Conservation (phyloP, 805 yeast species). For the Kazachstania martiniae region DNA sequence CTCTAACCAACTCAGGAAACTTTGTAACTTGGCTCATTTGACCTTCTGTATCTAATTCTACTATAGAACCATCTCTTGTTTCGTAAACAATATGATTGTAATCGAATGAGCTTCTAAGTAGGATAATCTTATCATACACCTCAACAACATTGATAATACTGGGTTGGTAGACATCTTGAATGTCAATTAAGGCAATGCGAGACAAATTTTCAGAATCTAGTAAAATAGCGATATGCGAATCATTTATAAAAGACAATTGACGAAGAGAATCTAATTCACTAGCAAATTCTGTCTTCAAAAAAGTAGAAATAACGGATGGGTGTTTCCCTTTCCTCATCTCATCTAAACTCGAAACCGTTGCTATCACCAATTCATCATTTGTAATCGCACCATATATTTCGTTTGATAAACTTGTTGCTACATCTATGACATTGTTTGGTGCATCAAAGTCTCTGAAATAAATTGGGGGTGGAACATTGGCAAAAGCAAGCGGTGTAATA, state of each 20-base stretch:
- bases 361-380: slow-evolving; percentile 35
- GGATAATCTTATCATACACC: slow-evolving; percentile 39
- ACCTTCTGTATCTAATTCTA: slow-evolving; percentile 30
- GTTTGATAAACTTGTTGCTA: slow-evolving; percentile 54
- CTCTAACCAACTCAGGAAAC: slow-evolving; percentile 65
- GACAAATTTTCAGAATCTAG: slow-evolving; percentile 44
- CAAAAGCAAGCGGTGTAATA: slow-evolving; percentile 72
- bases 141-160: slow-evolving; percentile 33
- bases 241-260: slow-evolving; percentile 50
- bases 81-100: slow-evolving; percentile 45
- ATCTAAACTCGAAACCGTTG: slow-evolving; percentile 33
- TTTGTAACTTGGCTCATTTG: slow-evolving; percentile 30
- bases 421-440: slow-evolving; percentile 45
- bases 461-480: slow-evolving; percentile 94
- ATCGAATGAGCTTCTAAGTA: slow-evolving; percentile 45
- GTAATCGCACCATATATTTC: slow-evolving; percentile 48
- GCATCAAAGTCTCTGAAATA: slow-evolving; percentile 56
- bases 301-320: slow-evolving; percentile 32
- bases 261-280: slow-evolving; percentile 39
- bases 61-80: slow-evolving; percentile 52
- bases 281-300: slow-evolving; percentile 29
- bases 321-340: slow-evolving; percentile 38
- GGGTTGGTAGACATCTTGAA: slow-evolving; percentile 35
- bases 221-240: slow-evolving; percentile 45
- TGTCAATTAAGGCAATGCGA: slow-evolving; percentile 39